Base-by-base conservation (phyloP, 257 asterid species). In the Forsythia suspensa region DNA sequence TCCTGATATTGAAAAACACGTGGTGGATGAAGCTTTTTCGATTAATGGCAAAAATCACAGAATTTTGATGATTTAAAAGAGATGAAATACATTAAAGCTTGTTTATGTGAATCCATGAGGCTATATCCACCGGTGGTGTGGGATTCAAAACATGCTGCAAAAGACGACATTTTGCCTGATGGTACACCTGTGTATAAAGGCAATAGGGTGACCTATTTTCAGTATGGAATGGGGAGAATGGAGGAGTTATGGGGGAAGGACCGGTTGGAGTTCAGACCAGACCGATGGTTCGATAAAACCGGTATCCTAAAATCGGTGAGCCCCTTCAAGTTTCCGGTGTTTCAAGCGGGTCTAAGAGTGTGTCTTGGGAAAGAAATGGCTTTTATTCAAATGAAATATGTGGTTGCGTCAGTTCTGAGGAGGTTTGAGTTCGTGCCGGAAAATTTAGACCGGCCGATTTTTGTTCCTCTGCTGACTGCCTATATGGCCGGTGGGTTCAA, bases 321-420 rank as follows among this genome's bases (percentile, higher is more conserved):
- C 6, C 91, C 94, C 6, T 92, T 84, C 79, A 87, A 86, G 86
- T 94, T 87, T 44, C 92, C 98, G 1, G 96, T 92, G n/a, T 94
- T 92, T 70, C 98, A 94, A 71, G 98, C 94, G 8, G 98, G 97
- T 43, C 95, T 94, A 8, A 89, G 98, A 37, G 91, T 90, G 36
- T 94, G 97, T 52, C 87, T 94, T 0, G 97, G 98, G 36, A 94
- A 94, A n/a, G 97, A 94, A 79, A 84, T 94, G 97, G 97, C 98
- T 3, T 91, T 90, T 76, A 76, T 86, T 20, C 96, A 94, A 71
- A 94, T 94, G 98, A 94, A 92, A 59, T 88, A 85, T 57, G 90
- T 91, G 63, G 87, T 87, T 82, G 91, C 92, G 10, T 80, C 96
- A 10, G 84, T 91, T 21, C 78, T 91, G 3, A 66, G 82, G 78